Evolutionary conservation across 2,329 filamentous ascomycete genomes (phyloP).

Genomic region (Trichoderma koningii): DNA sequence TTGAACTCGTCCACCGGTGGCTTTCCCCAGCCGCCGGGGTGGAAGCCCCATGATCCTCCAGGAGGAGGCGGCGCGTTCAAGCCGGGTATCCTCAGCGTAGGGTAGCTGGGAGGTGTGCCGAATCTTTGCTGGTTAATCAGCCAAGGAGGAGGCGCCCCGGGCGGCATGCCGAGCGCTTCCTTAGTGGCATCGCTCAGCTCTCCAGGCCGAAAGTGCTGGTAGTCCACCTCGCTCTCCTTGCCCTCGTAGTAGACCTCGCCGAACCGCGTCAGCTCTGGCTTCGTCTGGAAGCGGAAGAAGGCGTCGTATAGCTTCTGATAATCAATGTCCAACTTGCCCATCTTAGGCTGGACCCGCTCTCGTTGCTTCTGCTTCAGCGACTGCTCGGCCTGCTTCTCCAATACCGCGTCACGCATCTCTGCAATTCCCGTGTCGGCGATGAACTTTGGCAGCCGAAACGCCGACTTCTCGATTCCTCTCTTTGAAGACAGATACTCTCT

Average conservation of each 20-base stretch:
- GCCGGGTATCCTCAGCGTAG: conserved; percentile 90
- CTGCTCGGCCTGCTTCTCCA: conserved; percentile 94
- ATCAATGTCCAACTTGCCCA: conserved; percentile 96
- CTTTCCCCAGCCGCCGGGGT: conserved; percentile 93
- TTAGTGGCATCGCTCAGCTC: conserved; percentile 87
- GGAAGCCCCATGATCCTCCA: conserved; percentile 91
- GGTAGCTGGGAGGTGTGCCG: conserved; percentile 91
- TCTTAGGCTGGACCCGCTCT: conserved; percentile 90
- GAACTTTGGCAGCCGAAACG: conserved; percentile 91
- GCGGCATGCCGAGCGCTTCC: conserved; percentile 90
- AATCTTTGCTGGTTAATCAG: conserved; percentile 95
- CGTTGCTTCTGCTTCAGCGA: conserved; percentile 93
- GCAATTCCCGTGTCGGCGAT: conserved; percentile 97
- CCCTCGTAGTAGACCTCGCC: conserved; percentile 99
- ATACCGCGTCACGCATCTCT: conserved; percentile 94
- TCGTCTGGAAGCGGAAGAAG: conserved; percentile 97
- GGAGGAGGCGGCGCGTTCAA: conserved; percentile 90
- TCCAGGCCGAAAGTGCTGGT: conserved; percentile 85
- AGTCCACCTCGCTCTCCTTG: conserved; percentile 95
- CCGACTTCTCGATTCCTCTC: conserved; percentile 91
- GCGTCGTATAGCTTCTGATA: conserved; percentile 98
- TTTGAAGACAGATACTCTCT: conserved; percentile 97
- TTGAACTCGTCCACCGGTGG: conserved; percentile 94
- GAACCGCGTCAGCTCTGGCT: conserved; percentile 89
- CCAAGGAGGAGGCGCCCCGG: conserved; percentile 92